Evolutionary conservation across 805 yeast species (phyloP).

Genomic region (Nakazawaea populi): DNA sequence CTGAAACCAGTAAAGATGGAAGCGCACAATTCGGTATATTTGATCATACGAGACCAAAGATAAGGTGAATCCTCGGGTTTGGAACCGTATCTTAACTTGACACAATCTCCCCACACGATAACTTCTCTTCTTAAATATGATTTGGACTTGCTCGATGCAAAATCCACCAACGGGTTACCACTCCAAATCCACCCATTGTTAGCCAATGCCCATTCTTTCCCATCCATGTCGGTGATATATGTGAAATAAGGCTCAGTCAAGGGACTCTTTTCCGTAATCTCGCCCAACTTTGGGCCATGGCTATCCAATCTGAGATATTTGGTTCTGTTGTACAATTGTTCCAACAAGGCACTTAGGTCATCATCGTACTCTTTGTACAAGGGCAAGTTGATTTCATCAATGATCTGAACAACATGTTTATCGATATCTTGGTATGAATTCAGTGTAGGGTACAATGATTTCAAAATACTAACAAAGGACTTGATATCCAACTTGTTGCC

Average conservation of each 20-base stretch:
- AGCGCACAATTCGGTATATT: slow-evolving; percentile 71
- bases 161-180: slow-evolving; percentile 88
- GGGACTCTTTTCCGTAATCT: slow-evolving; percentile 49
- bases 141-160: slow-evolving; percentile 74
- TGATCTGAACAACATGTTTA: slow-evolving; percentile 39
- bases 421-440: slow-evolving; percentile 25
- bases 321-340: slow-evolving; percentile 71
- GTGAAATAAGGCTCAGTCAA: slow-evolving; percentile 88
- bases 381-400: slow-evolving; percentile 75
- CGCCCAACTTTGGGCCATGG: slow-evolving; percentile 79
- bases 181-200: slow-evolving; percentile 99
- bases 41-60: slow-evolving; percentile 83
- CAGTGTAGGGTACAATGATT: slow-evolving; percentile 26
- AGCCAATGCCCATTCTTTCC: slow-evolving; percentile 67
- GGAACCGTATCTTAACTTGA: slow-evolving; percentile 80
- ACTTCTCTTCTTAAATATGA: slow-evolving; percentile 89
- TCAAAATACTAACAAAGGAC: slow-evolving; percentile 49
- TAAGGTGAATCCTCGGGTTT: slow-evolving; percentile 79
- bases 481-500: slow-evolving; percentile 47
- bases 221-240: slow-evolving; percentile 45
- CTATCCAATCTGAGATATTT: slow-evolving; percentile 70
- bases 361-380: slow-evolving; percentile 70
- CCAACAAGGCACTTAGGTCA: slow-evolving; percentile 59
- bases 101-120: slow-evolving; percentile 97
- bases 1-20: slow-evolving; percentile 78